Base-by-base conservation (phyloP, 495 filamentous ascomycete genomes). In the Rhizodiscina lignyota region DNA sequence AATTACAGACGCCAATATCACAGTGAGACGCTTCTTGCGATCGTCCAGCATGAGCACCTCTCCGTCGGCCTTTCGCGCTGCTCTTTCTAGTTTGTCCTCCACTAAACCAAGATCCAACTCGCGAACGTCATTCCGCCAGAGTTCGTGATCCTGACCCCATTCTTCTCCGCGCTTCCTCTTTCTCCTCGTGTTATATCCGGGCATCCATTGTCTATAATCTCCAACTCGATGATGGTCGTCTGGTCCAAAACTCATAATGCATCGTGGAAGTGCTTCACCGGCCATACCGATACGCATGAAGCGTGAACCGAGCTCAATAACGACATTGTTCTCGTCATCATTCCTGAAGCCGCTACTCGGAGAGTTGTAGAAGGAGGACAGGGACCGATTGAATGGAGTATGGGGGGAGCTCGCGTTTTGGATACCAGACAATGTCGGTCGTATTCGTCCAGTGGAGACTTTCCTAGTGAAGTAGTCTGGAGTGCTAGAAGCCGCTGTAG, bases 11-110 rank as follows among this genome's bases (percentile, higher is more conserved):
- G 85, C 82, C 8, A 94, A 43, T 3, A 79, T 67, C 22, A 94
- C 67, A 2, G 68, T 53, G 40, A 89, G 60, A 41, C 76, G 64
- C 40, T 81, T 70, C 19, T 83, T 73, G 2, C 75, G 78, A 49
- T 86, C 79, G 27, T 83, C 72, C 36, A 94, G 64, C 26, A 94
- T 57, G 54, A 61, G 45, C 29, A 50, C 76, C 65, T 83, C 85
- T 40, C 76, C 80, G 50, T 83, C 84, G n/a, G 79, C 79, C 39
- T 85, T 77, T 36, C 87, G 70, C 46, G 94, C 55, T 17, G 73
- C 74, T 33, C 84, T 65, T 54, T 94, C 89, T 20, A 96, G 66
- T 55, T 83, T 87, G 54, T 96, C 87, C 36, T 77, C 75, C 4
- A 94, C 70, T 33, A 94, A 57, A 1, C 75, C 80, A 17, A 92